A percentile compares a stretch with the other conserved stretches of the same genome.
Conservation (phyloP, 768 basidiomycete genomes). For the Podaxis sp. region DNA sequence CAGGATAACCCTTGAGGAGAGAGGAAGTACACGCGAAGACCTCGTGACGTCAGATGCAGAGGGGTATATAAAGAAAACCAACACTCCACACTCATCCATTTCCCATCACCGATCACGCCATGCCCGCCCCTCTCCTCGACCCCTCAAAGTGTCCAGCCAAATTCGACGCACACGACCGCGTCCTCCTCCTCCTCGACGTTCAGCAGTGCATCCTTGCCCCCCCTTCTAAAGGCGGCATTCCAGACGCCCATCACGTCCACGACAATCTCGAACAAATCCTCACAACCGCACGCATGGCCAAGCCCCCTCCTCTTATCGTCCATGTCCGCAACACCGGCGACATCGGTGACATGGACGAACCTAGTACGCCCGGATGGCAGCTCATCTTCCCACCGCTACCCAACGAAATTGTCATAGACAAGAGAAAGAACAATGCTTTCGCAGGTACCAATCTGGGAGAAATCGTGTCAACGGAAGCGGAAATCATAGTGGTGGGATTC, state of each 20-base stretch:
- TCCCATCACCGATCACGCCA: slow-evolving; percentile 11
- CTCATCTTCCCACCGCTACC: slow-evolving; percentile 50
- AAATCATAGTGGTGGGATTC: slow-evolving; percentile 63
- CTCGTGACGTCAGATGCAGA: slow-evolving; percentile 7
- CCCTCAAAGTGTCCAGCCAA: neutral
- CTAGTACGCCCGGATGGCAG: slow-evolving; percentile 52
- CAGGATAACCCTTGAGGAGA: neutral
- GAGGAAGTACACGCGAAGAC: neutral
- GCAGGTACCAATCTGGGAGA: slow-evolving; percentile 49
- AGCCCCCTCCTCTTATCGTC: slow-evolving; percentile 51
- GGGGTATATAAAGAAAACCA: slow-evolving; percentile 1
- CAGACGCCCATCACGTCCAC: slow-evolving; percentile 35
- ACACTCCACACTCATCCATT: neutral
- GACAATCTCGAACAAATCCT: slow-evolving; percentile 49
- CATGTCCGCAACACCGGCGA: slow-evolving; percentile 69
- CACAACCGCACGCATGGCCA: slow-evolving; percentile 40
- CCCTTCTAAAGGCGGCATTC: slow-evolving; percentile 43
- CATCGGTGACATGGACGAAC: slow-evolving; percentile 56
- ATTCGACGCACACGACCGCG: slow-evolving; percentile 22
- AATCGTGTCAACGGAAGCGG: slow-evolving; percentile 46
- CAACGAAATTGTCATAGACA: slow-evolving; percentile 56
- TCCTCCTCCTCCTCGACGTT: slow-evolving; percentile 57
- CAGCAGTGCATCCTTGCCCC: slow-evolving; percentile 47
- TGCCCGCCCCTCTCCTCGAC: slow-evolving; percentile 5
- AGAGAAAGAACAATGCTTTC: slow-evolving; percentile 69